Evolutionary conservation across 768 basidiomycete genomes (phyloP).

Genomic region (Podaxis carcinomalis): DNA sequence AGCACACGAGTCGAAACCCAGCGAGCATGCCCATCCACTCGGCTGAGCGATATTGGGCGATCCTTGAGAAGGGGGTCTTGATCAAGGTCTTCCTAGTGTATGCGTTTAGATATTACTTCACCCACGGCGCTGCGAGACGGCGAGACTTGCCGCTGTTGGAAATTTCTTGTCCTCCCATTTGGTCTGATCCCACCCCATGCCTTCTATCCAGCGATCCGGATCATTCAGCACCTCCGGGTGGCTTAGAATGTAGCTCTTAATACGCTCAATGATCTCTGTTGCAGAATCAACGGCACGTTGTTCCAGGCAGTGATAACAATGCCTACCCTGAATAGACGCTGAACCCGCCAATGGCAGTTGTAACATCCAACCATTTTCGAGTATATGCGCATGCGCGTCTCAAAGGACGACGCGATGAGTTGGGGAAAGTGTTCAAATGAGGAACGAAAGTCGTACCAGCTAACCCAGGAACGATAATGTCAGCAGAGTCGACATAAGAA

Average conservation of each 20-base stretch:
- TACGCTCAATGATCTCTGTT: conserved; percentile 56
- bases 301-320: background rate
- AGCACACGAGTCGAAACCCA: conserved; percentile 84
- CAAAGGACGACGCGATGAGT: background rate
- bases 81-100: conserved; percentile 63
- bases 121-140: background rate
- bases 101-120: background rate
- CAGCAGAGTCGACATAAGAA: conserved; percentile 19
- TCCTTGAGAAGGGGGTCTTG: conserved; percentile 61
- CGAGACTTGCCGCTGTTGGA: conserved; percentile 59
- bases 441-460: conserved; percentile 41
- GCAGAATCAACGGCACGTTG: conserved; percentile 24
- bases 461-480: conserved; percentile 68
- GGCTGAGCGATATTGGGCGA: conserved; percentile 65
- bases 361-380: conserved; percentile 69
- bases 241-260: conserved; percentile 54
- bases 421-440: background rate
- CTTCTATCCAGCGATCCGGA: conserved; percentile 67
- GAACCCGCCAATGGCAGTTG: conserved; percentile 61
- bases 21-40: conserved; percentile 80
- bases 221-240: conserved; percentile 55
- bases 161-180: conserved; percentile 61
- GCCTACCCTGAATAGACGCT: conserved; percentile 54
- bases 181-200: conserved; percentile 95
- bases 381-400: conserved; percentile 81